Evolutionary conservation across 2,329 filamentous ascomycete species (phyloP).

Genomic region (Scedosporium boydii): DNA sequence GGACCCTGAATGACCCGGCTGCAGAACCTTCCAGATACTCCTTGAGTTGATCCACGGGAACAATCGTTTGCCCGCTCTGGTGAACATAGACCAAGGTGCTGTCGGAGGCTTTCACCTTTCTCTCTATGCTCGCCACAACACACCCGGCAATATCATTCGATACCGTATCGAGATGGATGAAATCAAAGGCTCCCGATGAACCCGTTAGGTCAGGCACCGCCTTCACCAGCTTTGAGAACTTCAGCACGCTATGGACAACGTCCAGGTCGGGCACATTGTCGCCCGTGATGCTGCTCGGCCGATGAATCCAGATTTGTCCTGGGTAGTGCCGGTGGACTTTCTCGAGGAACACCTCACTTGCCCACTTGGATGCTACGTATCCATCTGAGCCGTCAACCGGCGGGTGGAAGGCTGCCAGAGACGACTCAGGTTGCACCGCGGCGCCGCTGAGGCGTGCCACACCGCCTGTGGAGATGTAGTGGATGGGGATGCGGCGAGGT

Average conservation of each 20-base stretch:
- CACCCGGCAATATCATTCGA: not conserved
- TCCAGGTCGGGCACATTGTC: not conserved
- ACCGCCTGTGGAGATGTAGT: slow-evolving; percentile 25
- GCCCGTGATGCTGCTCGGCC: not conserved
- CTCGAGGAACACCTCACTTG: slow-evolving; percentile 20
- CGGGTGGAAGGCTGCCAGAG: not conserved
- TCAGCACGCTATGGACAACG: not conserved
- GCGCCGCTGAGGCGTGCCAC: slow-evolving; percentile 9
- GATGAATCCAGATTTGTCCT: not conserved
- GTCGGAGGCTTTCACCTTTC: no score
- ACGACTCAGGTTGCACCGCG: not conserved
- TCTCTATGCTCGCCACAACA: not conserved
- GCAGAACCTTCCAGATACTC: no score
- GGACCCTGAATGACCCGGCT: no score
- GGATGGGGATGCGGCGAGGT: slow-evolving; percentile 19
- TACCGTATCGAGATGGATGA: not conserved
- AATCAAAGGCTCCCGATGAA: not conserved
- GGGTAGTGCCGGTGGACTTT: slow-evolving; percentile 6
- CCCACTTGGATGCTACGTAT: slow-evolving; percentile 24
- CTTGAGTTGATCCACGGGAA: no score
- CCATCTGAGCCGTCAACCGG: slow-evolving; percentile 18
- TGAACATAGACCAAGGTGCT: no score
- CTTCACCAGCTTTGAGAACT: not conserved
- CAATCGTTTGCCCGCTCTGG: no score
- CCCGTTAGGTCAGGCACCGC: not conserved